Base-by-base conservation (phyloP, 148 eudicot genomes). In the Cornus suecica region DNA sequence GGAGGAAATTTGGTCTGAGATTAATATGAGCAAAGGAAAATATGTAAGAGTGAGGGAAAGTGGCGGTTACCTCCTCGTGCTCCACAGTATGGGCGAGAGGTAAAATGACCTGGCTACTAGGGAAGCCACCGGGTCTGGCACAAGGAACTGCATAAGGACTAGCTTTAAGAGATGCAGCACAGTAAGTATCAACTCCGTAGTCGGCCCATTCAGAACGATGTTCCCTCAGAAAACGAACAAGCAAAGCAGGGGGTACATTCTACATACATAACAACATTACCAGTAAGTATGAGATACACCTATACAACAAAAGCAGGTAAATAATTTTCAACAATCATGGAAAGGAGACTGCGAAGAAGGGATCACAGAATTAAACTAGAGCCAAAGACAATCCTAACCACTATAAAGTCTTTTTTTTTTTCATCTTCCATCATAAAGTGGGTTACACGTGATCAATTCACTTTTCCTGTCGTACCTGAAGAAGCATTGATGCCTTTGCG, bases 131-230 rank as follows among this genome's bases (percentile, higher is more conserved):
- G n/a, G 86, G 85, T 62, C 86, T 81, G 7, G 82, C 78, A 74
- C 90, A 85, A 66, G 90, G 90, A 71, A 83, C 76, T 16, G 86
- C 88, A 78, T 79, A 84, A 14, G 92, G 85, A 69, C 85, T 85
- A 45, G 86, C 81, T 75, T 82, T 89, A 18, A 87, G 82, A 61
- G 87, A 85, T 18, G 92, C 88, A 69, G 92, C 88, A 73, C 85
- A 85, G 79, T 89, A 89, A 65, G 88, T 83, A 80, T 89, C 92
- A 28, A 89, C 83, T 9, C 84, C 86, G 54, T 81, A 85, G 70
- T 89, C 92, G 29, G 90, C 88, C 92, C 92, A 89, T 74, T 89
- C 92, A 4, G 88, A 83, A 22, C 92, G 90, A 42, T 87, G 92
- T 76, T 89, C 90, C 81, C 92, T 81, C 52, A 89, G 73, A 69